phyloP scores from a whole-genome alignment of 495 filamentous ascomycete genomes.

The Annulohypoxylon moriforme region DNA sequence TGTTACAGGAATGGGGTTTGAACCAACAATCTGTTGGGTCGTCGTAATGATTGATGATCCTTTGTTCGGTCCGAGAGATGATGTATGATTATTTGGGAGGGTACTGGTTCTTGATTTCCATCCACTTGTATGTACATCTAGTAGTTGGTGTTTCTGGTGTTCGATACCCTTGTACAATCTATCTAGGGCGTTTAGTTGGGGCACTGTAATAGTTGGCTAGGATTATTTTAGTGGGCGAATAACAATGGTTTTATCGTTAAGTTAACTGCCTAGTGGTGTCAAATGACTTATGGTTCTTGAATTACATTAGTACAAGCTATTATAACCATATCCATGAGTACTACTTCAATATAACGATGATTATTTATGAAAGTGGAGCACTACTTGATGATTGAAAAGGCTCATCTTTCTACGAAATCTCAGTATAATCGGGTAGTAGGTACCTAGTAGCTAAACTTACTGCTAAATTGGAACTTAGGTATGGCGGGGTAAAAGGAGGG shows the following conservation, averaged over 20 bases:
- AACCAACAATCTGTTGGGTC: background rate
- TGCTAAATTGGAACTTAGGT: too few relatives aligned
- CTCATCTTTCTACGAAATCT: too few relatives aligned
- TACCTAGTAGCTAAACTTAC: too few relatives aligned
- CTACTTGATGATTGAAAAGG: too few relatives aligned
- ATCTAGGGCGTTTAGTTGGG: constrained; percentile 9
- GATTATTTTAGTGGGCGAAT: background rate
- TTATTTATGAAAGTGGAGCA: too few relatives aligned
- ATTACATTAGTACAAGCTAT: too few relatives aligned
- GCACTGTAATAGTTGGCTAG: background rate
- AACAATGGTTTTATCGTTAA: background rate
- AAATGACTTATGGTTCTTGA: background rate
- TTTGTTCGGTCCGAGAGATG: constrained; percentile 4
- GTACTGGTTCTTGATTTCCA: background rate
- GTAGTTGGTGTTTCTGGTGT: constrained; percentile 10
- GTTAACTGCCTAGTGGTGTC: too few relatives aligned
- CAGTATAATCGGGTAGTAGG: too few relatives aligned
- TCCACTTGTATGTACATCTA: too few relatives aligned
- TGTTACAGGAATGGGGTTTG: constrained; percentile 37
- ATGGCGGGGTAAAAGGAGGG: too few relatives aligned
- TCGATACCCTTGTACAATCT: constrained; percentile 40
- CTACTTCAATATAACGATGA: too few relatives aligned
- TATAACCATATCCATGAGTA: too few relatives aligned
- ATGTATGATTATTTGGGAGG: constrained; percentile 21
- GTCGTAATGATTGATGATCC: background rate